Evolutionary conservation across 495 filamentous ascomycete genomes (phyloP).

Genomic region (Apodospora peruviana): DNA sequence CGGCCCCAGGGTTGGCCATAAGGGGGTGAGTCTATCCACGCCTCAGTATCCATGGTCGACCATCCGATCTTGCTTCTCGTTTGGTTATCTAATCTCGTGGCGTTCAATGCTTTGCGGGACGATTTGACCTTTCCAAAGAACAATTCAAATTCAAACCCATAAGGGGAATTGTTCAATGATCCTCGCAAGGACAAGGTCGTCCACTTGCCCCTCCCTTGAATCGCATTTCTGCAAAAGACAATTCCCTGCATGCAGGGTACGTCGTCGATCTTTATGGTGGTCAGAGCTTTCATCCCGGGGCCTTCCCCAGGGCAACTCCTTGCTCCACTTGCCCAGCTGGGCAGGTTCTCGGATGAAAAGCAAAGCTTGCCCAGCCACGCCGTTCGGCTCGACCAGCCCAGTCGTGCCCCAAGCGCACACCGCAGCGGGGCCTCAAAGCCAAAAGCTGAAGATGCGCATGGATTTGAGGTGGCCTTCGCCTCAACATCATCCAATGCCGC

Average conservation of each 20-base stretch:
- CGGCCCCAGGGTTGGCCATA: too few relatives aligned
- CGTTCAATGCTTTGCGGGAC: conserved; percentile 22
- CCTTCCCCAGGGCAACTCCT: too few relatives aligned
- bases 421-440: conserved; percentile 1
- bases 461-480: not conserved
- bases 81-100: conserved; percentile 23
- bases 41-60: too few relatives aligned
- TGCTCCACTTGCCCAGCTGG: too few relatives aligned
- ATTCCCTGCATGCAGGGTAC: too few relatives aligned
- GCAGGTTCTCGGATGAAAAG: too few relatives aligned
- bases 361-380: too few relatives aligned
- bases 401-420: conserved; percentile 1
- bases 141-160: not conserved
- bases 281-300: too few relatives aligned
- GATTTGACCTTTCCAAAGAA: not conserved
- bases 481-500: not conserved
- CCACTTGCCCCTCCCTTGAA: not conserved
- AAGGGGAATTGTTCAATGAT: not conserved
- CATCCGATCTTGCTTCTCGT: conserved; percentile 2
- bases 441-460: not conserved
- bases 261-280: not conserved
- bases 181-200: not conserved
- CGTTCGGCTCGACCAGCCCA: too few relatives aligned
- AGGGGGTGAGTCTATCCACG: too few relatives aligned
- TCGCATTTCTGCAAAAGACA: too few relatives aligned